Conservation (phyloP, 768 basidiomycete genomes). For the Candolleomyces eurysporus region DNA sequence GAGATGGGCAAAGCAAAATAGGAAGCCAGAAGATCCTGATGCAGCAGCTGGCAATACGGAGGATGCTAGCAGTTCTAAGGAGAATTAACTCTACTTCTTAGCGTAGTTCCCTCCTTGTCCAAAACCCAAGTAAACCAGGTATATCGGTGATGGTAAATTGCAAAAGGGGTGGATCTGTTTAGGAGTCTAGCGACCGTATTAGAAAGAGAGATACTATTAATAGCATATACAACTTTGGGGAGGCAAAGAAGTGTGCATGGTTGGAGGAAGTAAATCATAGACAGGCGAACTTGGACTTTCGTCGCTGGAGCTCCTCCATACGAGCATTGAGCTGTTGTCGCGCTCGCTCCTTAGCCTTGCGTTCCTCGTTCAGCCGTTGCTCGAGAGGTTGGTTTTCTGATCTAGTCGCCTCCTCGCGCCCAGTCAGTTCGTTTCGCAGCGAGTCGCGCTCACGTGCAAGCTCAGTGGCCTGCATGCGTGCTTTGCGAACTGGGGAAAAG, state of each 20-base stretch:
- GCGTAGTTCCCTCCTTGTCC: too few relatives aligned
- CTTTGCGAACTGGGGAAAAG: conserved; percentile 70
- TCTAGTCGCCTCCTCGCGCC: too few relatives aligned
- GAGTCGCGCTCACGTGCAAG: conserved; percentile 74
- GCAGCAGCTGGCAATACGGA: conserved; percentile 9
- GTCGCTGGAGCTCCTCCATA: conserved; percentile 80
- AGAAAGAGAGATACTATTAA: conserved; percentile 13
- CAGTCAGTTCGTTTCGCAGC: too few relatives aligned
- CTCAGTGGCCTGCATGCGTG: conserved; percentile 91
- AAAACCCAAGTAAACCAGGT: conserved; percentile 32
- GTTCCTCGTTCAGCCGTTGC: conserved; percentile 80
- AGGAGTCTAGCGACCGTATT: conserved; percentile 22
- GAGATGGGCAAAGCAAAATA: conserved; percentile 80
- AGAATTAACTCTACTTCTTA: not conserved
- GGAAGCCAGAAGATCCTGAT: conserved; percentile 35
- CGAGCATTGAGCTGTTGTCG: conserved; percentile 84
- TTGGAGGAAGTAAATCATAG: conserved; percentile 44
- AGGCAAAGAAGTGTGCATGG: not conserved
- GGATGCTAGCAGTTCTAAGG: not conserved
- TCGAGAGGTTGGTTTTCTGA: conserved; percentile 86
- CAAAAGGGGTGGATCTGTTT: conserved; percentile 36
- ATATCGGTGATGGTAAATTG: conserved; percentile 28
- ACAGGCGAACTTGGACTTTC: conserved; percentile 92
- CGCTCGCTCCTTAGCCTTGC: conserved; percentile 84
- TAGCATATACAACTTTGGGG: conserved; percentile 10